Evolutionary conservation across 2,329 filamentous ascomycete genomes (phyloP).

Genomic region (Phaeoacremonium minimum): DNA sequence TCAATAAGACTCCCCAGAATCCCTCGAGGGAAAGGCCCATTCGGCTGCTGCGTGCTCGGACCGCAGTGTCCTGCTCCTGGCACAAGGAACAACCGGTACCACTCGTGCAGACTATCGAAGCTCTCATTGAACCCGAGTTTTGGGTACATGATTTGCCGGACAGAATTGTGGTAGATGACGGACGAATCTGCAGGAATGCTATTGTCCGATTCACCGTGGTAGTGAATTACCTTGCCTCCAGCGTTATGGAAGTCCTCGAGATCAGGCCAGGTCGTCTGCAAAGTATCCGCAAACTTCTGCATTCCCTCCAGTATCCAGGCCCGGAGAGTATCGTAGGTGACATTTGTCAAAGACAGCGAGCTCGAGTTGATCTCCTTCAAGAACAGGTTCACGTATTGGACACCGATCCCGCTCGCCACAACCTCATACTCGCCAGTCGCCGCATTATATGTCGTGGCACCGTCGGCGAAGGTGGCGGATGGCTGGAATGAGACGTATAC

Average conservation of each 20-base stretch:
- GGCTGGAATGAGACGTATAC: slow-evolving; percentile 28
- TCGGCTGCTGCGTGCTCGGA: slow-evolving; percentile 31
- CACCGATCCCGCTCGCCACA: slow-evolving; percentile 14
- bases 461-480: slow-evolving; percentile 24
- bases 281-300: slow-evolving; percentile 40
- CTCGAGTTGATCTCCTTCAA: slow-evolving; percentile 2
- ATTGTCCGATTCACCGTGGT: slow-evolving; percentile 47
- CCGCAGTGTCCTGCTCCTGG: slow-evolving; percentile 47
- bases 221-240: slow-evolving; percentile 46
- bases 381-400: slow-evolving; percentile 20
- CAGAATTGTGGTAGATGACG: slow-evolving; percentile 32
- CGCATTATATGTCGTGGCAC: slow-evolving; percentile 21
- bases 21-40: slow-evolving; percentile 32
- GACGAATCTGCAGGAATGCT: slow-evolving; percentile 41
- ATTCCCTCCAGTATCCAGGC: slow-evolving; percentile 43
- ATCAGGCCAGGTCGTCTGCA: slow-evolving; percentile 38
- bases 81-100: slow-evolving; percentile 32
- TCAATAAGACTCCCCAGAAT: slow-evolving; percentile 24
- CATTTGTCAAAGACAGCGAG: slow-evolving; percentile 28
- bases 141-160: slow-evolving; percentile 38
- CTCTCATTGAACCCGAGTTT: slow-evolving; percentile 25
- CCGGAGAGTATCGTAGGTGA: slow-evolving; percentile 47
- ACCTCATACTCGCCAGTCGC: slow-evolving; percentile 16
- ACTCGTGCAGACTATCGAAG: slow-evolving; percentile 37
- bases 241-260: slow-evolving; percentile 34